Conservation (phyloP, 116 monocot species). For the Papilionanthe hybrid region DNA sequence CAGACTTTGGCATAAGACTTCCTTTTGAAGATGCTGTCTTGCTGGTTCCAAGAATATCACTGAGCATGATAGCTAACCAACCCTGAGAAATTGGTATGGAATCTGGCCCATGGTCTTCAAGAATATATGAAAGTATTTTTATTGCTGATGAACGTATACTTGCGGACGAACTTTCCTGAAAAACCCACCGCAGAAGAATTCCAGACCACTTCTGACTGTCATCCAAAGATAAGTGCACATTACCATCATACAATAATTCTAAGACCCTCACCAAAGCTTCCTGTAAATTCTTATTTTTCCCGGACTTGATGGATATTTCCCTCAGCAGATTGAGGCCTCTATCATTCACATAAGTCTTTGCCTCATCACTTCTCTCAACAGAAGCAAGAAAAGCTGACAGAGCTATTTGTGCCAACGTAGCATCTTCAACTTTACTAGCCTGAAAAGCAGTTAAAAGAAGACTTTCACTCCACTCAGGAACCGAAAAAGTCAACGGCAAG, state of each 20-base stretch:
- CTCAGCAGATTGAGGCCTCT: constrained; percentile 75
- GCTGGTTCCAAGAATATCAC: constrained; percentile 55
- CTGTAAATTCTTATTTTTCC: constrained; percentile 62
- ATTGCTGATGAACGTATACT: constrained; percentile 39
- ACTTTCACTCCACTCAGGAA: constrained; percentile 81
- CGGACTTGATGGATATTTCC: constrained; percentile 55
- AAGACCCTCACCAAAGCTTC: constrained; percentile 61
- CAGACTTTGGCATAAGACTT: constrained; percentile 34
- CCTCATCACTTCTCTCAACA: constrained; percentile 60
- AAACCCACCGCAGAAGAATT: constrained; percentile 82
- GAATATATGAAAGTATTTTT: constrained; percentile 64
- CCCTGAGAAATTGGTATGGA: constrained; percentile 91
- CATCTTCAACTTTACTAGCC: constrained; percentile 68
- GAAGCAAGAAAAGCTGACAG: constrained; percentile 82
- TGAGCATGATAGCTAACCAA: constrained; percentile 74
- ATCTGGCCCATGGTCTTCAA: constrained; percentile 79
- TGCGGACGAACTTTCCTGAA: constrained; percentile 43
- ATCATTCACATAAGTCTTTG: constrained; percentile 51
- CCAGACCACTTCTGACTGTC: constrained; percentile 84
- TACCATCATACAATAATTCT: constrained; percentile 56
- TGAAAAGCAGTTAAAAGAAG: constrained; percentile 76
- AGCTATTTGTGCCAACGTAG: constrained; percentile 56
- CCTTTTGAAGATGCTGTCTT: constrained; percentile 41
- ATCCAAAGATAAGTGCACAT: constrained; percentile 69
- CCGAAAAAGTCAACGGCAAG: constrained; percentile 66